Evolutionary conservation across 1,139 yeast species (phyloP), one percentile per base, ranked within the genome.

Genomic region (Hansenula sp.): DNA sequence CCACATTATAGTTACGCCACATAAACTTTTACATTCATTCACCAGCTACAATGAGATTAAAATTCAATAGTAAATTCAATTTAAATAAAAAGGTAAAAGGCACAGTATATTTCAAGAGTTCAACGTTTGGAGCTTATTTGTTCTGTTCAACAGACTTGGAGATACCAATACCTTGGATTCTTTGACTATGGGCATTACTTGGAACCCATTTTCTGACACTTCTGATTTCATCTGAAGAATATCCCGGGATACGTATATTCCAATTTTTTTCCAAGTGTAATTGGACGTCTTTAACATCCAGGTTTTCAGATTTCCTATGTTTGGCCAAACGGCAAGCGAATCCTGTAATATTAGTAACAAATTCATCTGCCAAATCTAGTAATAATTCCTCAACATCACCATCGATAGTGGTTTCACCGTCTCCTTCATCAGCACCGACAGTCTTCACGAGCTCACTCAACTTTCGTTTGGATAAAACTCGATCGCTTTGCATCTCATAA

Each of bases 321-420:
- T 93, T 93, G 16, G 99, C 99, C 55, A 93, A 71, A 45, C 94
- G 79, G 62, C 99, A 93, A 0, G 97, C 96, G 70, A 93, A 93
- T 3, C 89, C 76, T 0, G 97, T 89, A 2, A 94, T 96, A 41
- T 87, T 83, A 15, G 87, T 79, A 13, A 93, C 94, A 62, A 93
- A 93, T 60, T 94, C 99, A 62, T 94, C 99, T 0, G 99, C 98
- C 47, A 93, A 71, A 62, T 94, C 99, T 41, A 94, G 72, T 41
- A 93, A 69, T 35, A 91, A 68, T 54, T 91, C 97, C 62, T 93
- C 98, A 15, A 91, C 98, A 63, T 93, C 97, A 28, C 97, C 97
- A 61, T 91, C 98, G 45, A 93, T 84, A n/a, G 78, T 77, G 9
- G 95, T 86, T 56, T 88, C 93, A 4, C 95, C 90, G 56, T 88